These are phyloP conservation scores for Pythium biforme DNA, from an alignment of 352 stramenopile species.

Conservation along the genomic window DNA sequence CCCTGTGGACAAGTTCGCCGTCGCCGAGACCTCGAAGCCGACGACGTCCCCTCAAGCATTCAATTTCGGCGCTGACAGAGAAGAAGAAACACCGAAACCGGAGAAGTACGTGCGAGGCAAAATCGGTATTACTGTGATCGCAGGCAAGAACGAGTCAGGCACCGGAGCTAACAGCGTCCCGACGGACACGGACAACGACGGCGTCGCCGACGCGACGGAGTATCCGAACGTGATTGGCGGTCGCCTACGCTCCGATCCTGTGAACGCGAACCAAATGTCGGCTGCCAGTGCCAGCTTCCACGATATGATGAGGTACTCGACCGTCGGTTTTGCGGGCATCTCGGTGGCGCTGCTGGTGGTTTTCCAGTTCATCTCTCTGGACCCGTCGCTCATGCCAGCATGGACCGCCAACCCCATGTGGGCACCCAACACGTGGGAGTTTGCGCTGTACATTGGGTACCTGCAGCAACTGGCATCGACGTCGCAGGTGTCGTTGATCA, in stretches of 20 bases:
- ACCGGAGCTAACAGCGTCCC: not conserved
- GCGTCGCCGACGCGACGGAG: not conserved
- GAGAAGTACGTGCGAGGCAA: constrained; percentile 23
- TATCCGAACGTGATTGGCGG: constrained; percentile 54
- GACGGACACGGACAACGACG: constrained; percentile 6
- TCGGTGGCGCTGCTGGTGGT: constrained; percentile 61
- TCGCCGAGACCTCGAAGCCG: constrained; percentile 6
- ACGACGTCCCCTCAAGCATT: not conserved
- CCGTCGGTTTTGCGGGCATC: constrained; percentile 55
- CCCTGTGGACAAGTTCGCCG: constrained; percentile 11
- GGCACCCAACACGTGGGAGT: constrained; percentile 79
- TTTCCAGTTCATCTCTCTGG: constrained; percentile 64
- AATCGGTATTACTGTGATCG: not conserved
- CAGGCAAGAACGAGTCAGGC: not conserved
- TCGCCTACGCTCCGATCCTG: constrained; percentile 49
- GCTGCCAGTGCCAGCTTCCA: constrained; percentile 45
- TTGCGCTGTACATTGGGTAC: constrained; percentile 48
- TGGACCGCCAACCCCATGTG: constrained; percentile 38
- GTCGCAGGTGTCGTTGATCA: constrained; percentile 61
- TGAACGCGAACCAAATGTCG: constrained; percentile 46
- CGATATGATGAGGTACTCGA: constrained; percentile 57
- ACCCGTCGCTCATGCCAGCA: constrained; percentile 34
- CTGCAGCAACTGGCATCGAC: constrained; percentile 59
- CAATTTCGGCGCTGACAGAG: not conserved
- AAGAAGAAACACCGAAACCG: constrained; percentile 13